These are phyloP conservation scores for Sugiyamaella japonica DNA, from an alignment of 1,139 yeast species.

Conservation along the genomic window DNA sequence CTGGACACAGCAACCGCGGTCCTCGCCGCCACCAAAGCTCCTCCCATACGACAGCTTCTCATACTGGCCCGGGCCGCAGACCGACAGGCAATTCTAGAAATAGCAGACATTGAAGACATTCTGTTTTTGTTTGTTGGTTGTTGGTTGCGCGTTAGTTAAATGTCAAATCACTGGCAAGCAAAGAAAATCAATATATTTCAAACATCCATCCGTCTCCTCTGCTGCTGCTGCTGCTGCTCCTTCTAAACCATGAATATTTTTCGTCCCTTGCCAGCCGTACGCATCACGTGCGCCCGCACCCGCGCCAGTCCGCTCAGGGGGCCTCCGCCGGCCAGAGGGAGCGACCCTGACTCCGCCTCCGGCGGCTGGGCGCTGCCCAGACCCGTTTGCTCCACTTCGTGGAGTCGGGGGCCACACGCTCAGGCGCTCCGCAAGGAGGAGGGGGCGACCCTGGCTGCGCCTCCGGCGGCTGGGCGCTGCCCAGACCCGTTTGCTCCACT, in stretches of 20 bases:
- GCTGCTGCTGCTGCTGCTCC: too few species aligned
- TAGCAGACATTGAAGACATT: constrained; percentile 15
- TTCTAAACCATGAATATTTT: too few species aligned
- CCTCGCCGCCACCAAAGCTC: too few species aligned
- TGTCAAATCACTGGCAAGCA: not conserved
- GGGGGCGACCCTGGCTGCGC: not conserved
- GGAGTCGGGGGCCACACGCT: not conserved
- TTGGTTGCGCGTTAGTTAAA: too few species aligned
- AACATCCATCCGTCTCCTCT: too few species aligned
- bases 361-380: not conserved
- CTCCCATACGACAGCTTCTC: constrained; percentile 3
- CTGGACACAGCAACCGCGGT: constrained; percentile 3
- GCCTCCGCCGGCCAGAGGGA: too few species aligned
- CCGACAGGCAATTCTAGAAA: constrained; percentile 13
- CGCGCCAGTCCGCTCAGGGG: not conserved
- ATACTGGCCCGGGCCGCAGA: constrained; percentile 21
- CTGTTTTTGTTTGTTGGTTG: too few species aligned
- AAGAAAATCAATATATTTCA: not conserved
- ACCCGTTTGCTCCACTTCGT: not conserved
- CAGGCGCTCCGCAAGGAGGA: too few species aligned
- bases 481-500: not conserved
- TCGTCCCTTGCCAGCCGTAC: too few species aligned
- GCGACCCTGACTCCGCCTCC: not conserved
- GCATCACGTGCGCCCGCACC: too few species aligned
- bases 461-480: not conserved